Conservation (phyloP, 164 flowering plant species). For the Cinnamomum micranthum region DNA sequence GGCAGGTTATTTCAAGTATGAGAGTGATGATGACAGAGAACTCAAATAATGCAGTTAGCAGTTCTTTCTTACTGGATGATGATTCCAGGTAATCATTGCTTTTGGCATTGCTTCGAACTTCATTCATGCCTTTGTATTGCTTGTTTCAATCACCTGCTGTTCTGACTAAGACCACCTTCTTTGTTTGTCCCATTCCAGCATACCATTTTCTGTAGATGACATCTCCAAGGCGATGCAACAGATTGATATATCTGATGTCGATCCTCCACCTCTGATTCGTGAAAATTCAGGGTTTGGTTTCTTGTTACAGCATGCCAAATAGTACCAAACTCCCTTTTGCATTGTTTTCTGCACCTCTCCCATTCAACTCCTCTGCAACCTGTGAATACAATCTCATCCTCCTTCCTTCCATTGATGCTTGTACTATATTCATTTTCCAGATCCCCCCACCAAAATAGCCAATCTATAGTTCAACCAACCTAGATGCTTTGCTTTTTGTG, state of each 20-base stretch:
- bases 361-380: constrained; percentile 5
- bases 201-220: constrained; percentile 94
- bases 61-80: constrained; percentile 86
- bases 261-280: constrained; percentile 85
- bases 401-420: constrained; percentile 4
- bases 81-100: constrained; percentile 69
- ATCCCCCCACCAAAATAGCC: background rate
- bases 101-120: background rate
- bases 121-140: background rate
- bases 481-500: constrained; percentile 11
- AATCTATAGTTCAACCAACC: constrained; percentile 11
- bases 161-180: background rate
- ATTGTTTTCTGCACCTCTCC: background rate
- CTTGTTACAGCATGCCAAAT: constrained; percentile 69
- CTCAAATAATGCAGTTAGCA: constrained; percentile 81
- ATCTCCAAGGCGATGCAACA: constrained; percentile 80
- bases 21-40: constrained; percentile 92
- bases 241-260: constrained; percentile 69
- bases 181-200: constrained; percentile 50
- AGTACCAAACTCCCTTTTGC: background rate
- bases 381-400: constrained; percentile 27
- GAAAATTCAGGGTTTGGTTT: constrained; percentile 91
- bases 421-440: constrained; percentile 14
- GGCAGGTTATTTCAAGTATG: constrained; percentile 89
- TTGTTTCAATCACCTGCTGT: background rate